phyloP scores from a whole-genome alignment of 225 moss, liverwort and hornwort genomes.

The Asterella californica region DNA sequence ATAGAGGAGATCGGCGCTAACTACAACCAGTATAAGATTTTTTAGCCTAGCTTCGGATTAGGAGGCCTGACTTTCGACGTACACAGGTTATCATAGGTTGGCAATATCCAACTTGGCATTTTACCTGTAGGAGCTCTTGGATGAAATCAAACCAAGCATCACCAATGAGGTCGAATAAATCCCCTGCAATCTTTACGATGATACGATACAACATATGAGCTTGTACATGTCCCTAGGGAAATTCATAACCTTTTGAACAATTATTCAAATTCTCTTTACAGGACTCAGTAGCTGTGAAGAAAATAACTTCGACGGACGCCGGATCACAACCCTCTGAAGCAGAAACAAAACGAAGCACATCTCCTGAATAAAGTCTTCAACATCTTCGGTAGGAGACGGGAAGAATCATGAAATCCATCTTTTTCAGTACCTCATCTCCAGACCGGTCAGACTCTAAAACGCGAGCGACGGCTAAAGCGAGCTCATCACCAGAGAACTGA shows the following conservation, averaged over 20 bases:
- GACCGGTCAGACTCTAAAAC: constrained; percentile 81
- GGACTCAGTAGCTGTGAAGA: not conserved
- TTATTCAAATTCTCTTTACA: too few relatives aligned
- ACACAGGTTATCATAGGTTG: not conserved
- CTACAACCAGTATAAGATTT: not conserved
- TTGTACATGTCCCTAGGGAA: not conserved
- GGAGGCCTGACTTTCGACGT: constrained; percentile 34
- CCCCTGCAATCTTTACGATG: constrained; percentile 67
- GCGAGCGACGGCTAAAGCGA: constrained; percentile 78
- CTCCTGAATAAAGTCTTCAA: not conserved
- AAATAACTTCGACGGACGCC: not conserved
- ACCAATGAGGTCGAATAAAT: constrained; percentile 90
- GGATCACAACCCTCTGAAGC: not conserved
- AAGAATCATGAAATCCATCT: not conserved
- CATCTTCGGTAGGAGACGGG: too few relatives aligned
- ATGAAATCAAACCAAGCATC: constrained; percentile 96
- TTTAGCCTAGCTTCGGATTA: not conserved
- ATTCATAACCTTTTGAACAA: not conserved
- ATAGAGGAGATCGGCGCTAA: not conserved
- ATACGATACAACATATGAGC: not conserved
- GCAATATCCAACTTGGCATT: not conserved
- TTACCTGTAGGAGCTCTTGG: constrained; percentile 83
- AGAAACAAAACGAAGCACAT: not conserved
- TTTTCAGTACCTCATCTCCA: constrained; percentile 81
- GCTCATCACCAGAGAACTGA: constrained; percentile 91